Percentiles rank a stretch among this genome's conserved stretches.
Evolutionary conservation across 495 filamentous ascomycete species (phyloP).

Genomic region (Penicillium diatomitis): DNA sequence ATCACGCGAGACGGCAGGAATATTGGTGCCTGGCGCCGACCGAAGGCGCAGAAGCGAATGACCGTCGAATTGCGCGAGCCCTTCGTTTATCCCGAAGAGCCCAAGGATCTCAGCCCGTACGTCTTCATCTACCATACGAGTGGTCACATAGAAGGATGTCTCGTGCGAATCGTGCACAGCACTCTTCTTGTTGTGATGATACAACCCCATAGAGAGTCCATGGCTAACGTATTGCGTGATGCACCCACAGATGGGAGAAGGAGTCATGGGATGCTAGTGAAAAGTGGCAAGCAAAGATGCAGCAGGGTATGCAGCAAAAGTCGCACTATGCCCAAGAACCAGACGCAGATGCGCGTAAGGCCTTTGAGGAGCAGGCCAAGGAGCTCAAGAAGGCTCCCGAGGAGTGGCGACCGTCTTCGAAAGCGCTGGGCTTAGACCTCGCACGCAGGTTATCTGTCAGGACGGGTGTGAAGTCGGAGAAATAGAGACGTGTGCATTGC

Average conservation of each 20-base stretch:
- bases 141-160: too few relatives aligned
- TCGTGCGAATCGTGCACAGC: too few relatives aligned
- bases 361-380: conserved; percentile 46
- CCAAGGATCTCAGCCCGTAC: conserved; percentile 47
- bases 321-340: conserved; percentile 23
- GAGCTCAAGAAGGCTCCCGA: conserved; percentile 38
- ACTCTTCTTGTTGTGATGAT: too few relatives aligned
- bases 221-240: conserved; percentile 5
- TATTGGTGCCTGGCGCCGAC: conserved; percentile 42
- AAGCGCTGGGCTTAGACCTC: conserved; percentile 30
- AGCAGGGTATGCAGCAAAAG: conserved; percentile 13
- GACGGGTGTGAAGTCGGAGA: background rate
- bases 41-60: conserved; percentile 75
- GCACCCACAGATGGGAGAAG: conserved; percentile 43
- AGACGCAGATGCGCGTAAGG: conserved; percentile 17
- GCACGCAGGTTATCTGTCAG: conserved; percentile 8
- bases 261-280: conserved; percentile 28
- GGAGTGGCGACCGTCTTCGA: conserved; percentile 38
- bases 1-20: conserved; percentile 29
- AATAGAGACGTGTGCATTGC: too few relatives aligned
- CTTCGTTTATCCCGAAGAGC: conserved; percentile 72
- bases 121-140: conserved; percentile 12
- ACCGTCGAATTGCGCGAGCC: conserved; percentile 74
- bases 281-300: conserved; percentile 21
- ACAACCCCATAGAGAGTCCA: background rate